Evolutionary conservation across 768 basidiomycete species (phyloP).

Genomic region (Exsudoporus frostii): DNA sequence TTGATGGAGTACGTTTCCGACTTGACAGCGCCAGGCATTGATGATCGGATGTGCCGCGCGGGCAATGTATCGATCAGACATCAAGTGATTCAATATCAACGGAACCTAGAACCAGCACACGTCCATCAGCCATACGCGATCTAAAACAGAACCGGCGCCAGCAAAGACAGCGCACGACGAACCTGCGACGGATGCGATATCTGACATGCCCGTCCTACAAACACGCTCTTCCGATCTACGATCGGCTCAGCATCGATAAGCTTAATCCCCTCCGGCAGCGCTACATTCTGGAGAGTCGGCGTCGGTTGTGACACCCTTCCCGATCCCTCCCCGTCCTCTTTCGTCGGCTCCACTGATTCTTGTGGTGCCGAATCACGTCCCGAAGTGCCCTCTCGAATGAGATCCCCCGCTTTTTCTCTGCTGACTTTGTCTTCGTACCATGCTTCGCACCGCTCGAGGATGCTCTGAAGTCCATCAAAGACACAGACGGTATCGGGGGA

Average conservation of each 20-base stretch:
- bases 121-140: not conserved
- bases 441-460: slow-evolving; percentile 57
- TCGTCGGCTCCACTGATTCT: slow-evolving; percentile 3
- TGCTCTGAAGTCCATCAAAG: slow-evolving; percentile 81
- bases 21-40: slow-evolving; percentile 78
- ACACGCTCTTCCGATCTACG: slow-evolving; percentile 78
- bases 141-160: not conserved
- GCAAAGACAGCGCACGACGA: not conserved
- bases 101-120: slow-evolving; percentile 51
- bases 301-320: not conserved
- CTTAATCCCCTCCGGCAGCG: slow-evolving; percentile 58
- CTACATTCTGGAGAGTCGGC: slow-evolving; percentile 10
- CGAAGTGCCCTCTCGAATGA: slow-evolving; percentile 51
- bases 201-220: slow-evolving; percentile 80
- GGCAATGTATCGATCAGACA: slow-evolving; percentile 69
- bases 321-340: slow-evolving; percentile 4
- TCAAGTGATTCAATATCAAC: slow-evolving; percentile 58
- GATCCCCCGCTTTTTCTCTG: slow-evolving; percentile 50
- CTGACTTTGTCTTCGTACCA: slow-evolving; percentile 75
- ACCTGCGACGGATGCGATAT: slow-evolving; percentile 80
- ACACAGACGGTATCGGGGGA: slow-evolving; percentile 70
- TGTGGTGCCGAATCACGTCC: slow-evolving; percentile 19
- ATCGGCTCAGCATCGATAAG: slow-evolving; percentile 78
- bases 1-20: slow-evolving; percentile 67
- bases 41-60: slow-evolving; percentile 78